Evolutionary conservation across 106 monocot species (phyloP), one percentile per base, ranked within the genome.

Genomic region (Narthecium ossifragum): DNA sequence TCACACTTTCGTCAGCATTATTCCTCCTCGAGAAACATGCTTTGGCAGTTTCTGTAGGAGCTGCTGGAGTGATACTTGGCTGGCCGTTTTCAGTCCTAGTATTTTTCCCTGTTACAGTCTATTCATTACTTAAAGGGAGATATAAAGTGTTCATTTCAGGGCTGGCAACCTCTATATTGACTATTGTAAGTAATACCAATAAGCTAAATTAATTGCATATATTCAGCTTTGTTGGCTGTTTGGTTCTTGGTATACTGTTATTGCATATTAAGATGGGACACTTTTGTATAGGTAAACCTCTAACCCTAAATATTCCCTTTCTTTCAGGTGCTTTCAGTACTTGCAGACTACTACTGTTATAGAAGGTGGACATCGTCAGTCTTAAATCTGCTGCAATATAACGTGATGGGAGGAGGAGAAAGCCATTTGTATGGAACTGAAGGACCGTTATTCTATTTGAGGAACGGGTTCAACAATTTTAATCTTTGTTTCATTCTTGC

Each of bases 391-490:
- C 51, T 92, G 62, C 47, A 71, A 50, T 99, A 99, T 62, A 99
- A 99, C 71, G 91, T 99, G 18, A 13, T 75, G 46, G 98, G 91
- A 61, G 98, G 98, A 45, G 91, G 91, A 62, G 86, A 90, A 53
- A 99, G 98, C 60, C 87, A 88, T 77, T 70, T 99, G 34, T 91
- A 99, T 82, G 98, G 98, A 63, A 87, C 88, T 39, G 98, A 99
- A 61, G 87, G 84, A 24, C 45, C 61, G 17, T 29, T 45, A 6
- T 99, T 92, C 48, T 91, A 99, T 73, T 73, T 91, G n/a, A 81
- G 75, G 68, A 99, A 91, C 63, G 91, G 84, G 63, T 99, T 99
- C 61, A 99, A 99, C 70, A 99, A 99, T 62, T 99, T 99, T 59
- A 91, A 99, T 70, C 68, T 99, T 34, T 62, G 66, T 48, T 99